A percentile compares a stretch with the other conserved stretches of the same genome.
phyloP scores from a whole-genome alignment of 148 eudicot species.

The Arctostaphylos glauca region DNA sequence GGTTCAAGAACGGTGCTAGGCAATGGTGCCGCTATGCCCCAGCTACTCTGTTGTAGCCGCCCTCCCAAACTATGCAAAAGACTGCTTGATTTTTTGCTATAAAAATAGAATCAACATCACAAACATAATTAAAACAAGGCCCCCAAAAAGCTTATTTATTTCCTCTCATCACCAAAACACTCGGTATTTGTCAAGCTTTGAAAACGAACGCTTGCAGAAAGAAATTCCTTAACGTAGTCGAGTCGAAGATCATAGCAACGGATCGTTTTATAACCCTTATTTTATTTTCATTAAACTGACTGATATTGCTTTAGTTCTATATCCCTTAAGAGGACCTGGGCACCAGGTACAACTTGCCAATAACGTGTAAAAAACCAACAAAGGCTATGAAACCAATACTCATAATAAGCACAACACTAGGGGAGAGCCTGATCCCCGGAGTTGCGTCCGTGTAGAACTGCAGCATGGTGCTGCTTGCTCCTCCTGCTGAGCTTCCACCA shows the following conservation, averaged over 20 bases:
- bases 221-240: neutral
- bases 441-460: conserved; percentile 8
- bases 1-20: no score
- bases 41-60: no score
- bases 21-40: no score
- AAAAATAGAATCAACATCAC: no score
- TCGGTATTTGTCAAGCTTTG: neutral
- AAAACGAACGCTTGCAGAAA: neutral
- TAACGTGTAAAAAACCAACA: neutral
- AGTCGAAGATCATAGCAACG: neutral
- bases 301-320: neutral
- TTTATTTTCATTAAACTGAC: neutral
- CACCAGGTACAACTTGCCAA: neutral
- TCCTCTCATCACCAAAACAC: no score
- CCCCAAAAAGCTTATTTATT: no score
- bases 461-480: neutral
- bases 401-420: conserved; percentile 1
- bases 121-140: no score
- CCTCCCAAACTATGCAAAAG: no score
- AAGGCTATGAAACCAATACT: conserved; percentile 13
- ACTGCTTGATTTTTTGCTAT: no score
- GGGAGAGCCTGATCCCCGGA: neutral
- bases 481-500: neutral
- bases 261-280: neutral
- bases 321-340: neutral